Evolutionary conservation across 768 basidiomycete species (phyloP), one percentile per base, ranked within the genome.

Genomic region (Leucogyrophana mollusca): DNA sequence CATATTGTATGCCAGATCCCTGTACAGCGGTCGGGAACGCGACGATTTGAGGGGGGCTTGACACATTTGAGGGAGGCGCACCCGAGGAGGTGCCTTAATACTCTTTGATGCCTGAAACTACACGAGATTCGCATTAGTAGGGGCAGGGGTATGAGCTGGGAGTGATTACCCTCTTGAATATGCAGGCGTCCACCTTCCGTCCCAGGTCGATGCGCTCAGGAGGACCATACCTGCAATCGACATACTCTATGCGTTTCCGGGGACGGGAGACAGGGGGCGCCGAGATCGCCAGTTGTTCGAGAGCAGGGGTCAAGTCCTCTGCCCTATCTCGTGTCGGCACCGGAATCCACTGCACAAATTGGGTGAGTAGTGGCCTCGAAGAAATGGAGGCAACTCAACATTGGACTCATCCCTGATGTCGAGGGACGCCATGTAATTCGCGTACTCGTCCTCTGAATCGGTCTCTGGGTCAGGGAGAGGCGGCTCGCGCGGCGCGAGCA

Each of bases 361-460:
- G 21, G n/a, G n/a, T n/a, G n/a, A n/a, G n/a, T n/a, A n/a, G n/a
- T n/a, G n/a, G n/a, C n/a, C n/a, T n/a, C n/a, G n/a, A n/a, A n/a
- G 58, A 47, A 59, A 47, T 14, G 6, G 17, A 4, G 17, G 16
- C 21, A 9, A 43, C 11, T 25, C 9, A 7, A 65, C 64, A 37
- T 67, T 57, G 33, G 45, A 35, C 9, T 65, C 64, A 27, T 65
- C 64, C 36, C 64, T 55, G 17, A 65, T 57, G n/a, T 65, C 49
- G 32, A 65, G 53, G n/a, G 57, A 55, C 16, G 64, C 50, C 16
- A 65, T 23, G 18, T 57, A 41, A 35, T 61, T 20, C 20, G 52
- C 43, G 21, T 34, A 61, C 27, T 56, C 57, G 1, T 63, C 58
- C 32, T 65, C 64, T 5, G 60, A 55, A 14, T 42, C 45, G 20